A percentile compares a stretch with the other conserved stretches of the same genome.
These are phyloP conservation scores for Dalbergia cochinchinensis DNA, from an alignment of 306 rosid genomes.

Conservation along the genomic window DNA sequence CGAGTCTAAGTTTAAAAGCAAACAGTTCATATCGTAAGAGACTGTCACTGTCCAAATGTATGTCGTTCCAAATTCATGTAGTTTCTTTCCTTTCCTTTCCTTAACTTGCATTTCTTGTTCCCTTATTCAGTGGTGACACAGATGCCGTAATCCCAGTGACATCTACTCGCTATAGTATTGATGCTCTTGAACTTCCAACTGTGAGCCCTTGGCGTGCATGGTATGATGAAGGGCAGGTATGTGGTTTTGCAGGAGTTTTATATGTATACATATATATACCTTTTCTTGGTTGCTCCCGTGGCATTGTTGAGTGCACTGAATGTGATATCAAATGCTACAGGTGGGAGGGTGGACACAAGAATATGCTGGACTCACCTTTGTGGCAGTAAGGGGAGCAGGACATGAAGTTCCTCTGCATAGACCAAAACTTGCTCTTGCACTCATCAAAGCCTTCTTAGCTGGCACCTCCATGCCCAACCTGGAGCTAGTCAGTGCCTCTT, in stretches of 20 bases:
- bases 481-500: conserved; percentile 51
- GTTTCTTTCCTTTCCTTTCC: not conserved
- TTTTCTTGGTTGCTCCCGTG: not conserved
- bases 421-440: conserved; percentile 81
- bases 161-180: conserved; percentile 80
- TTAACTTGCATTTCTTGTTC: conserved; percentile 23
- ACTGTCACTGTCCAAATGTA: not conserved
- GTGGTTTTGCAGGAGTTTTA: not conserved
- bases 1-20: too few species aligned
- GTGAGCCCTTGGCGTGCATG: conserved; percentile 77
- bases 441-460: conserved; percentile 73
- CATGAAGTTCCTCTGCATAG: conserved; percentile 93
- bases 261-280: too few species aligned
- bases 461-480: conserved; percentile 70
- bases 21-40: not conserved
- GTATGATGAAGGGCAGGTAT: conserved; percentile 83
- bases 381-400: conserved; percentile 90
- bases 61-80: not conserved
- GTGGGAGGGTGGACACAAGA: conserved; percentile 98
- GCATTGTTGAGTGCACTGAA: conserved; percentile 8
- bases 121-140: conserved; percentile 80
- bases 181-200: conserved; percentile 76
- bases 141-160: conserved; percentile 78
- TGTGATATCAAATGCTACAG: conserved; percentile 47
- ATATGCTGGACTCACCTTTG: conserved; percentile 84